Evolutionary conservation across 768 basidiomycete genomes (phyloP).

Genomic region (Termitomyces sp.): DNA sequence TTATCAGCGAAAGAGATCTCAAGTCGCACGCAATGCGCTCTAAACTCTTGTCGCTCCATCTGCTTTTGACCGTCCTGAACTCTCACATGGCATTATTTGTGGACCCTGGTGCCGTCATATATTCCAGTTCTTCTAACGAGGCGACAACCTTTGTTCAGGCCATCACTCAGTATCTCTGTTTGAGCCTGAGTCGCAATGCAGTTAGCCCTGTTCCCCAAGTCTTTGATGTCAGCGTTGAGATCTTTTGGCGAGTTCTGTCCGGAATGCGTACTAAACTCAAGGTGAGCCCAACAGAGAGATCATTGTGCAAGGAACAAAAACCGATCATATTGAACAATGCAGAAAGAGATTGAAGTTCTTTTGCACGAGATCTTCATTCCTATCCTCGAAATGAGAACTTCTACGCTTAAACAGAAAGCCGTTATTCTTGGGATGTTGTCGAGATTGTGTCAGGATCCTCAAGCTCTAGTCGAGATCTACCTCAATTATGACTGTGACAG

Average conservation of each 20-base stretch:
- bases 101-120: constrained; percentile 86
- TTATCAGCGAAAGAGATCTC: constrained; percentile 82
- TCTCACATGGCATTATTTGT: constrained; percentile 90
- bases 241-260: constrained; percentile 95
- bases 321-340: constrained; percentile 13
- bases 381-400: constrained; percentile 96
- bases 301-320: neutral
- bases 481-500: constrained; percentile 99
- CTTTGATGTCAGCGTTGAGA: constrained; percentile 97
- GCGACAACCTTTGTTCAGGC: constrained; percentile 90
- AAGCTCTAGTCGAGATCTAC: constrained; percentile 96
- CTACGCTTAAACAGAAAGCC: constrained; percentile 93
- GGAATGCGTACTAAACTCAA: constrained; percentile 96
- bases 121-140: constrained; percentile 86
- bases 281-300: constrained; percentile 43
- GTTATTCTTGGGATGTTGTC: constrained; percentile 87
- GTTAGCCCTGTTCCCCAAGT: constrained; percentile 95
- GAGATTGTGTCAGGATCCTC: constrained; percentile 91
- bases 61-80: constrained; percentile 89
- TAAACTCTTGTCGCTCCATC: constrained; percentile 90
- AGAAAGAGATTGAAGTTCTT: constrained; percentile 99
- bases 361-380: constrained; percentile 98
- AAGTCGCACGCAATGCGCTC: constrained; percentile 98
- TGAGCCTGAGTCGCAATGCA: constrained; percentile 91
- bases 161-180: constrained; percentile 92